Evolutionary conservation across 2,329 filamentous ascomycete species (phyloP).

Genomic region (Emergomyces pasteurianus): DNA sequence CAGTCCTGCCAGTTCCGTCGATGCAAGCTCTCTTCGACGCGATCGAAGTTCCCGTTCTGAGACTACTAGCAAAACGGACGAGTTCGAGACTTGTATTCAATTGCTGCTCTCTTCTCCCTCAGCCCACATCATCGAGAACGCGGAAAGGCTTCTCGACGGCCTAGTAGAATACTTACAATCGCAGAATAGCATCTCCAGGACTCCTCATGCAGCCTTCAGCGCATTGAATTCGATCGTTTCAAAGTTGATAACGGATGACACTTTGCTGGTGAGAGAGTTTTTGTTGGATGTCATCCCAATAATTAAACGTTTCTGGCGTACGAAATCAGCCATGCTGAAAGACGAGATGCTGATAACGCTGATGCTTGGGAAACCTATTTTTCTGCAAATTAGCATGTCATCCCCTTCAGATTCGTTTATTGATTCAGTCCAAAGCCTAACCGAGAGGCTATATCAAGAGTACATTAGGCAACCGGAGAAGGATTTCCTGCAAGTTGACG

Average conservation of each 20-base stretch:
- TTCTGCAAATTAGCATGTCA: conserved; percentile 32
- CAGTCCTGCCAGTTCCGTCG: conserved; percentile 21
- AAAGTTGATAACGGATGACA: conserved; percentile 55
- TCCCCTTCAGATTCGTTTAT: conserved; percentile 28
- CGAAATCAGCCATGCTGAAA: conserved; percentile 53
- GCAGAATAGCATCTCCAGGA: conserved; percentile 47
- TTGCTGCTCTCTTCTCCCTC: conserved; percentile 53
- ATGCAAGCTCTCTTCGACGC: conserved; percentile 16
- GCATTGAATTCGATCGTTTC: conserved; percentile 61
- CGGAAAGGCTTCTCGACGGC: conserved; percentile 43
- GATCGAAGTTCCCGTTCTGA: conserved; percentile 8
- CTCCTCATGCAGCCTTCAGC: conserved; percentile 63
- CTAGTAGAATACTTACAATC: conserved; percentile 51
- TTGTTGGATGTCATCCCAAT: conserved; percentile 55
- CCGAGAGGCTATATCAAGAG: conserved; percentile 62
- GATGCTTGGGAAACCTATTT: conserved; percentile 51
- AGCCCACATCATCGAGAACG: conserved; percentile 50
- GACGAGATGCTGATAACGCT: conserved; percentile 69
- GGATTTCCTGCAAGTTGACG: conserved; percentile 64
- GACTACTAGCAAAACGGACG: conserved; percentile 30
- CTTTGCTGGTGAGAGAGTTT: conserved; percentile 48
- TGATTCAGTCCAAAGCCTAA: conserved; percentile 48
- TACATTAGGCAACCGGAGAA: conserved; percentile 61
- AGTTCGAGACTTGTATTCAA: conserved; percentile 54
- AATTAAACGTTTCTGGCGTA: conserved; percentile 65